Evolutionary conservation across 495 filamentous ascomycete species (phyloP).

Genomic region (Lasiosphaeris hirsuta): DNA sequence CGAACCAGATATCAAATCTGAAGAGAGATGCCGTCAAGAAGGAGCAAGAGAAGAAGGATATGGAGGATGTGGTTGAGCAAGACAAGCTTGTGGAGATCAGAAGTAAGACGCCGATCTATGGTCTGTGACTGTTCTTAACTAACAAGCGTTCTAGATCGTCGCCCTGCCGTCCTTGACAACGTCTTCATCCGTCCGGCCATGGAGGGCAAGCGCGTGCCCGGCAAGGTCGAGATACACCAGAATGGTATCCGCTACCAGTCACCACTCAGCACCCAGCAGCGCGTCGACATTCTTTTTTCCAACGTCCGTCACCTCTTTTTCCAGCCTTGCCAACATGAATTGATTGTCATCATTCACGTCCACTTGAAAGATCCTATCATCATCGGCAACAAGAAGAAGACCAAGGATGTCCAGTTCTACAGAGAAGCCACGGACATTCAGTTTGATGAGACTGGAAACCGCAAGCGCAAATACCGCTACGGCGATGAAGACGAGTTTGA

Average conservation of each 20-base stretch:
- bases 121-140: conserved; percentile 18
- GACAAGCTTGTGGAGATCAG: conserved; percentile 91
- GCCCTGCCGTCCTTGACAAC: conserved; percentile 80
- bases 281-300: conserved; percentile 93
- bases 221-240: conserved; percentile 94
- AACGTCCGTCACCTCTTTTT: conserved; percentile 99
- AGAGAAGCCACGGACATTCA: conserved; percentile 97
- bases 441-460: conserved; percentile 97
- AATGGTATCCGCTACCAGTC: conserved; percentile 97
- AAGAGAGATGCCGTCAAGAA: conserved; percentile 85
- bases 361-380: conserved; percentile 98
- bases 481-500: conserved; percentile 99
- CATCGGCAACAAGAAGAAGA: conserved; percentile 94
- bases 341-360: conserved; percentile 97
- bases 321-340: conserved; percentile 90
- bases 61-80: conserved; percentile 99
- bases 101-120: conserved; percentile 52
- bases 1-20: conserved; percentile 85
- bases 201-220: conserved; percentile 93
- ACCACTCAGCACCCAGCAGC: conserved; percentile 72
- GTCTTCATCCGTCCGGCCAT: conserved; percentile 91
- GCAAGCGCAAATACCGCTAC: conserved; percentile 96
- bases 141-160: conserved; percentile 61
- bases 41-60: conserved; percentile 97
- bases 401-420: conserved; percentile 97